A percentile compares a stretch with the other conserved stretches of the same genome.
Conservation (phyloP, 2,329 filamentous ascomycete species). For the Cephalotrichum gorgonifer region DNA sequence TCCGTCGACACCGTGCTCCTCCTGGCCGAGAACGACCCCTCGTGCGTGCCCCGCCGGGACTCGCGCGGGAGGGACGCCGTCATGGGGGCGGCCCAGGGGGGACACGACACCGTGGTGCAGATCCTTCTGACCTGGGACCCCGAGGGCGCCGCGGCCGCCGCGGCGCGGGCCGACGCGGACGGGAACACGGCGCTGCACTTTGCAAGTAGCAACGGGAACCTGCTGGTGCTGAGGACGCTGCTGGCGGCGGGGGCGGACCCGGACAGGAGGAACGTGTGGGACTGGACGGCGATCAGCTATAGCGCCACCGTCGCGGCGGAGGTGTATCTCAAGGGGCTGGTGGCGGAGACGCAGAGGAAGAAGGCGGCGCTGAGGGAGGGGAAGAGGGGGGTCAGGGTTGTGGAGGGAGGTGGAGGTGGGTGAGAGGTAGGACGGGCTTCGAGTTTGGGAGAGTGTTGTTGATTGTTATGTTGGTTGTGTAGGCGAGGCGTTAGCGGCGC, state of each 20-base stretch:
- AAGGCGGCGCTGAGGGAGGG: constrained; percentile 30
- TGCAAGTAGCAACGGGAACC: constrained; percentile 70
- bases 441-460: not conserved
- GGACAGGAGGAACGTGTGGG: constrained; percentile 60
- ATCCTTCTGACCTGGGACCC: constrained; percentile 52
- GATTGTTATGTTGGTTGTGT: not conserved
- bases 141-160: constrained; percentile 38
- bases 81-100: constrained; percentile 51
- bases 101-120: constrained; percentile 55
- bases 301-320: constrained; percentile 74
- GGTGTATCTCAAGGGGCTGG: constrained; percentile 70
- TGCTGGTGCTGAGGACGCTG: constrained; percentile 67
- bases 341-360: constrained; percentile 56
- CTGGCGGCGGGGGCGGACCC: constrained; percentile 71
- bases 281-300: constrained; percentile 78
- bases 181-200: constrained; percentile 87
- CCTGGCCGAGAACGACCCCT: constrained; percentile 53
- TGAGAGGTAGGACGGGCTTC: not conserved
- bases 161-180: constrained; percentile 51
- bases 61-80: constrained; percentile 60
- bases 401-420: too few relatives aligned
- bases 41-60: constrained; percentile 55
- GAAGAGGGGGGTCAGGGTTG: constrained; percentile 25
- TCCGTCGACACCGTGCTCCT: constrained; percentile 66
- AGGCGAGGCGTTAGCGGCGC: too few relatives aligned